A percentile compares a stretch with the other conserved stretches of the same genome.
Conservation (phyloP, 768 basidiomycete species). For the Amanita pseudoporphyria region DNA sequence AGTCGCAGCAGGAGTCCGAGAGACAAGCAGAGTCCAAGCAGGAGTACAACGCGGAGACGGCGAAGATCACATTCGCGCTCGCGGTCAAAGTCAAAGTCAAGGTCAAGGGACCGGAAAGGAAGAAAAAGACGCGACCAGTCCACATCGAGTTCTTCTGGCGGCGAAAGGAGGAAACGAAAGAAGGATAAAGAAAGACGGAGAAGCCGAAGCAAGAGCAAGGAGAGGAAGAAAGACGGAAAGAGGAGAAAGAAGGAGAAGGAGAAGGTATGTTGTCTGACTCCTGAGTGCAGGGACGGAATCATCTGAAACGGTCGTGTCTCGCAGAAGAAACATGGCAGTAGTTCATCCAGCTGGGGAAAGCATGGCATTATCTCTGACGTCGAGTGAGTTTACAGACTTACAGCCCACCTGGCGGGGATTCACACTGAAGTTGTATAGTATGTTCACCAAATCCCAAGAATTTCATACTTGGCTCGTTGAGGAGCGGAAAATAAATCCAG, state of each 20-base stretch:
- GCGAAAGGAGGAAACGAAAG: slow-evolving; percentile 30
- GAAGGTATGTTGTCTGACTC: slow-evolving; percentile 26
- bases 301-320: not conserved
- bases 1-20: slow-evolving; percentile 5
- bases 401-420: not conserved
- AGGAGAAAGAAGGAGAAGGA: slow-evolving; percentile 55
- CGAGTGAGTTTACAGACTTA: slow-evolving; percentile 45
- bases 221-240: slow-evolving; percentile 39
- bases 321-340: slow-evolving; percentile 44
- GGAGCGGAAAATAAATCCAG: slow-evolving; percentile 86
- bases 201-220: slow-evolving; percentile 34
- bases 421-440: slow-evolving; percentile 31
- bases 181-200: slow-evolving; percentile 29
- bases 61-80: slow-evolving; percentile 20
- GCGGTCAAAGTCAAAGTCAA: slow-evolving; percentile 24
- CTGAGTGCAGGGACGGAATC: not conserved
- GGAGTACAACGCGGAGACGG: slow-evolving; percentile 23
- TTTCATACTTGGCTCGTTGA: slow-evolving; percentile 92
- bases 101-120: slow-evolving; percentile 21
- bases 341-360: slow-evolving; percentile 79
- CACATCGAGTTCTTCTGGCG: slow-evolving; percentile 26
- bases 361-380: slow-evolving; percentile 78
- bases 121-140: slow-evolving; percentile 19
- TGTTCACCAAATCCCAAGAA: slow-evolving; percentile 76
- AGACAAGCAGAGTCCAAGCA: slow-evolving; percentile 14